Evolutionary conservation across 2,329 filamentous ascomycete species (phyloP).

Genomic region (Penicillium sp.): DNA sequence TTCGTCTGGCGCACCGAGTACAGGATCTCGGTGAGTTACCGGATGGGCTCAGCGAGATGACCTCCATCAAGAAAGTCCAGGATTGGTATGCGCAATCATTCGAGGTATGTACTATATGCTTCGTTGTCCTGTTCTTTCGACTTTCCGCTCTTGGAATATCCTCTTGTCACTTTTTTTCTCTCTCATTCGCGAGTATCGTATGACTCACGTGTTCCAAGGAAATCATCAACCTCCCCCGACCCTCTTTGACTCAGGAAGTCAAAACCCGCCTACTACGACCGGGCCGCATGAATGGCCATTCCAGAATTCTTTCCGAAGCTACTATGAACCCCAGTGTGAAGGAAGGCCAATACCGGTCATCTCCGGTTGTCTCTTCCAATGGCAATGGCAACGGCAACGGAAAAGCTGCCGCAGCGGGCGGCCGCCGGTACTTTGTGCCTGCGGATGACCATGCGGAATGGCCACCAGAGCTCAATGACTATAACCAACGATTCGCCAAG

Average conservation of each 20-base stretch:
- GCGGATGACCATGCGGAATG: conserved; percentile 86
- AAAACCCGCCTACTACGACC: conserved; percentile 69
- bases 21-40: conserved; percentile 89
- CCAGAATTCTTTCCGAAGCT: conserved; percentile 73
- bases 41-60: conserved; percentile 97
- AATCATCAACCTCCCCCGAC: conserved; percentile 82
- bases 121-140: neutral
- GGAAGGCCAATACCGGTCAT: conserved; percentile 72
- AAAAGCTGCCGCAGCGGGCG: conserved; percentile 47
- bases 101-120: conserved; percentile 63
- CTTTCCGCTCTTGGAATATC: neutral
- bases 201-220: conserved; percentile 55
- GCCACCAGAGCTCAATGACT: conserved; percentile 91
- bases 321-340: conserved; percentile 88
- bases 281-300: conserved; percentile 52
- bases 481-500: conserved; percentile 87
- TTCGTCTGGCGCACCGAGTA: conserved; percentile 92
- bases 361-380: conserved; percentile 33
- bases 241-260: conserved; percentile 71
- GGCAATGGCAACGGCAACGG: conserved; percentile 52
- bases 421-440: conserved; percentile 81
- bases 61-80: conserved; percentile 88
- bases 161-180: neutral
- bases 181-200: neutral
- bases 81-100: conserved; percentile 99